Conservation (phyloP, 768 basidiomycete species). For the Leccinum variicolor region DNA sequence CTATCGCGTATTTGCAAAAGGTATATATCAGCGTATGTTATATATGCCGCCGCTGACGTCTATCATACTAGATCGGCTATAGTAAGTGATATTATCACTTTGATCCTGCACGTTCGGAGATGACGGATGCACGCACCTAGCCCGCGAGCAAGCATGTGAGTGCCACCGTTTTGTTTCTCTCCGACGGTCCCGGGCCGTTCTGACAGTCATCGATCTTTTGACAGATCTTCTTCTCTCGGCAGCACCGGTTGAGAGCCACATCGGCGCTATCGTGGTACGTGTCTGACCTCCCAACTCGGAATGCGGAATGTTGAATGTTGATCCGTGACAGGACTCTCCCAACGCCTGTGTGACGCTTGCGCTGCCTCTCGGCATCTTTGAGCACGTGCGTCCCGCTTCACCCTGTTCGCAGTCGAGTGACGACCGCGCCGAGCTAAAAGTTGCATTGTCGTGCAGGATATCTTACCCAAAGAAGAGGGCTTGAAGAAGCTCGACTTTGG, state of each 20-base stretch:
- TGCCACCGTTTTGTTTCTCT: background rate
- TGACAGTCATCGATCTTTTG: background rate
- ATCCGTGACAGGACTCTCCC: conserved; percentile 54
- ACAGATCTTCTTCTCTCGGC: conserved; percentile 65
- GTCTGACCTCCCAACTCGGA: background rate
- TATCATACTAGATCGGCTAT: conserved; percentile 55
- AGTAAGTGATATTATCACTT: conserved; percentile 41
- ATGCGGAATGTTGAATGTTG: background rate
- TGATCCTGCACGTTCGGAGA: background rate
- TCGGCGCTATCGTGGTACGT: conserved; percentile 66
- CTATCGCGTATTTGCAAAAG: conserved; percentile 71
- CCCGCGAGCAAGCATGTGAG: conserved; percentile 74
- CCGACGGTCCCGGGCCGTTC: background rate
- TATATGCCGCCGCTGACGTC: background rate
- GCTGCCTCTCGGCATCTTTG: conserved; percentile 76
- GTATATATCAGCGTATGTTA: conserved; percentile 25
- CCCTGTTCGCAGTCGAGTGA: background rate
- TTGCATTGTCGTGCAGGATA: conserved; percentile 43
- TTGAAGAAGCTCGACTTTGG: conserved; percentile 57
- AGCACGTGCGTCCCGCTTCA: conserved; percentile 44
- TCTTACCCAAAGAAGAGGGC: conserved; percentile 62
- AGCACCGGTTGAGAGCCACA: conserved; percentile 66
- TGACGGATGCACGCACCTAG: conserved; percentile 30
- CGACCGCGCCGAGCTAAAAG: background rate
- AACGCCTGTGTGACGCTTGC: conserved; percentile 77